Base-by-base conservation (phyloP, 169 alveolate species). In the Babesia microti region DNA sequence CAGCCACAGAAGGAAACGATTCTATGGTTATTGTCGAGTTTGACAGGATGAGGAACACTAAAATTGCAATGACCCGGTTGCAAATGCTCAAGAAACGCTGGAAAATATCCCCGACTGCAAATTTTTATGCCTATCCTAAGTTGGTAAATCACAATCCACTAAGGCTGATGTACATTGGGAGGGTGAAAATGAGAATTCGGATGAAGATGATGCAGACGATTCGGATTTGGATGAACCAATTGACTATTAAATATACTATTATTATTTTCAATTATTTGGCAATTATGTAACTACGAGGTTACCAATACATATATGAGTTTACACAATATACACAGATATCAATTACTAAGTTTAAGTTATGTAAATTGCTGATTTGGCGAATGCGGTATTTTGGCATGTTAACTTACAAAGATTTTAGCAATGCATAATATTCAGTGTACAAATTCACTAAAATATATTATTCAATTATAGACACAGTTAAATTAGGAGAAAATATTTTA, bases 111-210 rank as follows among this genome's bases (percentile, higher is more conserved):
- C 65, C 71, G 14, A 40, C 63, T 35, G 48, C 65, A 12, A 50
- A 47, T 34, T 76, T 76, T 52, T 76, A 66, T 33, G 82, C 85
- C 18, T 76, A 76, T 53, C 85, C 85, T 0, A 76, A 70, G 36
- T 45, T 56, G 30, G 85, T 76, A 65, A 33, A 68, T 12, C 33
- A 45, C n/a, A n/a, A 19, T 27, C 35, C 29, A 48, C 54, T 28
- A 54, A 76, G 85, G 82, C 85, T 17, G 85, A 76, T 50, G 73
- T 76, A 40, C 71, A 59, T 33, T 76, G 73, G 73, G 50, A 45
- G 52, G 60, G 75, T 41, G 79, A 76, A 17, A 58, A 65, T 42
- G 76, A 72, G 11, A 58, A 51, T 55, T 52, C 44, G 36, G 68
- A 66, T 9, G 78, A 76, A 42, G 67, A 69, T 40, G 85, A 76